Evolutionary conservation across 495 filamentous ascomycete genomes (phyloP).

Genomic region (Darksidea phi): DNA sequence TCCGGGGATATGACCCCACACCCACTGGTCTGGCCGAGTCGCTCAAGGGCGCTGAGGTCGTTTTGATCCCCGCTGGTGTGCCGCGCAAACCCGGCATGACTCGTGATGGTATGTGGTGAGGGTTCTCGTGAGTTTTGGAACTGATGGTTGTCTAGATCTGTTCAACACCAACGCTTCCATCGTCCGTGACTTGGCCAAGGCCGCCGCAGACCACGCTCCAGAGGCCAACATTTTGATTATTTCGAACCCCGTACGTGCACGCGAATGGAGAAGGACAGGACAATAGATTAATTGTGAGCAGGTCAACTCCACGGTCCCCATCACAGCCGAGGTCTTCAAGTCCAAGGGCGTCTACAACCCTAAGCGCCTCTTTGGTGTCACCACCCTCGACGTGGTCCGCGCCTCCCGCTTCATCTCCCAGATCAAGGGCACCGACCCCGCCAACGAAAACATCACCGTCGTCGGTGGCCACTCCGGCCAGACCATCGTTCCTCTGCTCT

Average conservation of each 20-base stretch:
- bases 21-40: slow-evolving; percentile 69
- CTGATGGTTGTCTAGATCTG: slow-evolving; percentile 60
- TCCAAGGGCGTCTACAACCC: slow-evolving; percentile 91
- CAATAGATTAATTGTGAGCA: slow-evolving; percentile 28
- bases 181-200: slow-evolving; percentile 97
- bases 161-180: slow-evolving; percentile 99
- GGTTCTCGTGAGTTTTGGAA: background rate
- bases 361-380: slow-evolving; percentile 97
- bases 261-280: background rate
- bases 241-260: slow-evolving; percentile 74
- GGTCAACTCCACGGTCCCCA: slow-evolving; percentile 98
- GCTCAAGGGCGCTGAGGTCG: slow-evolving; percentile 84
- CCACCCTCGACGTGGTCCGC: slow-evolving; percentile 97
- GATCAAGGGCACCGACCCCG: slow-evolving; percentile 84
- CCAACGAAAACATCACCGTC: slow-evolving; percentile 89
- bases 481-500: slow-evolving; percentile 96
- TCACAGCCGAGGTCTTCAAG: slow-evolving; percentile 96
- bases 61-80: slow-evolving; percentile 96
- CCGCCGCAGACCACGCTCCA: slow-evolving; percentile 80
- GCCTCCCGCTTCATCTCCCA: slow-evolving; percentile 95
- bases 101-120: slow-evolving; percentile 67
- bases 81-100: slow-evolving; percentile 99
- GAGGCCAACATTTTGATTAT: slow-evolving; percentile 97
- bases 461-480: slow-evolving; percentile 96
- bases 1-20: slow-evolving; percentile 82